Base-by-base conservation (phyloP, 805 yeast species). In the Ogataea dorogensis region DNA sequence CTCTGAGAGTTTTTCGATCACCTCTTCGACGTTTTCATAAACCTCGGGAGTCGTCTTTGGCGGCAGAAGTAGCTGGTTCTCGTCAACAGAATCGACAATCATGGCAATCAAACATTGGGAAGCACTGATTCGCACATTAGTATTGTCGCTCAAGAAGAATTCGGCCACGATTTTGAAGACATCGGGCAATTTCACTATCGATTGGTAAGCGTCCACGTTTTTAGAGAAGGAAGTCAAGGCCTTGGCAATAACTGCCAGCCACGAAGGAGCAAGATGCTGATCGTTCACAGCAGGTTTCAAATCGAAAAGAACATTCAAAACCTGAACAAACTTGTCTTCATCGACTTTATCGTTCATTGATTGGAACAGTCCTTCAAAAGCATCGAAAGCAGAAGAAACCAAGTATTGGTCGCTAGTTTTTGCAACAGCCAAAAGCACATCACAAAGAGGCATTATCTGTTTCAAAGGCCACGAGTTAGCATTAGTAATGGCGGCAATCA, bases 201-300 rank as follows among this genome's bases (percentile, higher is more conserved):
- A 78, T 25, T 67, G 62, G 12, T 64, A 47, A 5, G 79, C 71
- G 38, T 76, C 73, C 27, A 73, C 63, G 29, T 53, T 52, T 12
- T 58, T 59, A 5, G 83, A 61, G 46, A 74, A 78, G 0, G 82
- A 65, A 3, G 72, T 62, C 30, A 75, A 65, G 30, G 91, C 95
- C 53, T 87, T 88, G 7, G 96, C 93, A 28, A 91, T 75, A 14
- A 89, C 95, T 1, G 97, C 96, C 26, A 88, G 72, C 98, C 98
- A 93, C 9, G 96, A 76, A 10, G 95, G 96, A 2, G 91, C 87
- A 47, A 93, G 71, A 58, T 87, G 89, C 19, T 81, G 70, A 55
- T 93, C 98, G 49, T 81, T 83, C 15, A 75, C 58, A 1, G 95
- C 71, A 4, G 98, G 98, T 48, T 79, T 81, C 54, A 89, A 69